phyloP scores from a whole-genome alignment of 495 filamentous ascomycete species.

The Aspergillus egyptiacus region DNA sequence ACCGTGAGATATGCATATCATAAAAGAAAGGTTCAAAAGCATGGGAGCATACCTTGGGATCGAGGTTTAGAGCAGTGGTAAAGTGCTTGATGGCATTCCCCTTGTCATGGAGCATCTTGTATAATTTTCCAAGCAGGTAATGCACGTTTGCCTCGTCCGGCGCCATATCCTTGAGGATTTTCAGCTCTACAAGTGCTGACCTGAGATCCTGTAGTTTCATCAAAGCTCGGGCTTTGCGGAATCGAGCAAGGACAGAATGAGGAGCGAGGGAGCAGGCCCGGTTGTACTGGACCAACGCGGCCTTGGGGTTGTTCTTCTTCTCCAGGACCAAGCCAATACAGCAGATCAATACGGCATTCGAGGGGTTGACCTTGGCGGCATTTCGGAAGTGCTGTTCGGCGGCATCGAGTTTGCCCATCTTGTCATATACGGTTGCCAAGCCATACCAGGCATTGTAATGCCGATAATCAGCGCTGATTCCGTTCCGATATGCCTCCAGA shows the following conservation, averaged over 20 bases:
- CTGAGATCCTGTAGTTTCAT: conserved; percentile 67
- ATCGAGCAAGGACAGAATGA: conserved; percentile 69
- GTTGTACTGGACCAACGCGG: conserved; percentile 72
- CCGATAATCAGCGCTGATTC: conserved; percentile 74
- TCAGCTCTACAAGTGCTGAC: conserved; percentile 69
- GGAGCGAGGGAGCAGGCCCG: conserved; percentile 79
- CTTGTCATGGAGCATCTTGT: conserved; percentile 75
- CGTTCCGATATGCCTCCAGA: conserved; percentile 71
- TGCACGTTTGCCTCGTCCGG: conserved; percentile 95
- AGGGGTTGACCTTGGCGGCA: conserved; percentile 81
- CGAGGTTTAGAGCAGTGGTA: conserved; percentile 87
- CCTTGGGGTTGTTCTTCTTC: conserved; percentile 70
- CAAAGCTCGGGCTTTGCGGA: conserved; percentile 85
- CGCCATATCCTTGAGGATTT: conserved; percentile 77
- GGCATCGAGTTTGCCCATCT: conserved; percentile 85
- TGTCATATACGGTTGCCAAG: conserved; percentile 86
- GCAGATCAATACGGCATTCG: conserved; percentile 81
- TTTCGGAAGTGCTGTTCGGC: conserved; percentile 86
- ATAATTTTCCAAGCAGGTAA: conserved; percentile 81
- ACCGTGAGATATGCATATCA: conserved; percentile 20
- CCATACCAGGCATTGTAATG: conserved; percentile 99
- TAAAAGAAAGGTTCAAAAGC: not conserved
- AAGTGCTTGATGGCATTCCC: conserved; percentile 81
- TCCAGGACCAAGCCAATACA: conserved; percentile 87
- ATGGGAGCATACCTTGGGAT: conserved; percentile 71